Evolutionary conservation across 2,329 filamentous ascomycete species (phyloP), one percentile per base, ranked within the genome.

Genomic region (Albophoma yamanashiensis): DNA sequence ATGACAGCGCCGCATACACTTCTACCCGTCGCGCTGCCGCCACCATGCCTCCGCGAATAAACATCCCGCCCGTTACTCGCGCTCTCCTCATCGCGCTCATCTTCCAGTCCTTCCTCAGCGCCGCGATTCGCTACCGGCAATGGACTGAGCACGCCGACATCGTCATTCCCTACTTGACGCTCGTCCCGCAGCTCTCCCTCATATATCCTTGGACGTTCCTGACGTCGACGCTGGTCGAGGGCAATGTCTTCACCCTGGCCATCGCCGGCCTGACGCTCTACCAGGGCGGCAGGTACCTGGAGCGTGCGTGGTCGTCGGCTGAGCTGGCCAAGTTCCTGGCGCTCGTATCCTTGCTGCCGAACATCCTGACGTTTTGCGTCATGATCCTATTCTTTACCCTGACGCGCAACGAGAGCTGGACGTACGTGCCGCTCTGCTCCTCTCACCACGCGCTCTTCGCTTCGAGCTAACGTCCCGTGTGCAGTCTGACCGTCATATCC

Each of bases 181-280:
- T 97, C 63, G 85, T 97, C 52, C 94, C 94, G 8, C 87, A 91
- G 67, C 79, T 87, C 60, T 93, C 92, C 61, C 78, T 96, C 61
- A 82, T 90, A 69, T 97, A 96, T 71, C 94, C 94, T 0, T 99
- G 94, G 94, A 95, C 92, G 1, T 89, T 96, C 64, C 68, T 95
- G 60, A 89, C 90, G 3, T 89, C 92, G 2, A 90, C 92, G 0
- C 82, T 97, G 60, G 91, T 97, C 56, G 94, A 99, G 78, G 89
- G 91, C 74, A 97, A 97, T 73, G 80, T 97, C 67, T 89, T 96
- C 69, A 96, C 91, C 14, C 80, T 97, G 52, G 76, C 84, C 34
- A 85, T 96, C 60, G 91, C 91, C 56, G 87, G 82, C 36, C 78
- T 87, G 52, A 92, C 92, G 1, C 76, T 97, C 59, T 96, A 92